A percentile compares a stretch with the other conserved stretches of the same genome.
phyloP scores from a whole-genome alignment of 2,329 filamentous ascomycete genomes.

The Pyrenophora seminiperda region DNA sequence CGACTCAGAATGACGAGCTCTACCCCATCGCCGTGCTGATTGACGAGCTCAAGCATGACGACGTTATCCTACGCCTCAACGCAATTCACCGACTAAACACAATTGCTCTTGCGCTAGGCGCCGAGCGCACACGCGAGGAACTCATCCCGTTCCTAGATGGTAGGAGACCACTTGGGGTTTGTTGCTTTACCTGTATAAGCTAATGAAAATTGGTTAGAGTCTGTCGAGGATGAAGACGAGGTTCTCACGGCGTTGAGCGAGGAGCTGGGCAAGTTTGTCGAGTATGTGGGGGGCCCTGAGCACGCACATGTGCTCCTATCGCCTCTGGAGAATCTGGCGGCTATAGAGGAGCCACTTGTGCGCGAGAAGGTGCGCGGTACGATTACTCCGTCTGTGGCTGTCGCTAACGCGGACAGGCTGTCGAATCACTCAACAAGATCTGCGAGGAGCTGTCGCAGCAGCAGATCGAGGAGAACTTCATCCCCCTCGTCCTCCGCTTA shows the following conservation, averaged over 20 bases:
- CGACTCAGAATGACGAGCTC: constrained; percentile 94
- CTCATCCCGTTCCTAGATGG: constrained; percentile 98
- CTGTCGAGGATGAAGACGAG: constrained; percentile 98
- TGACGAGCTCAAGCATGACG: constrained; percentile 99
- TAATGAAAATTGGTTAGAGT: constrained; percentile 66
- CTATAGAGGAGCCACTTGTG: constrained; percentile 97
- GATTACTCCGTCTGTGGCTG: background rate
- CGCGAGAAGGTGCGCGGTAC: constrained; percentile 80
- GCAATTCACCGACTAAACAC: constrained; percentile 98
- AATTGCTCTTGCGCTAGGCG: constrained; percentile 92
- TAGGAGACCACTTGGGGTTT: constrained; percentile 59
- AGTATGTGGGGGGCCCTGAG: constrained; percentile 94
- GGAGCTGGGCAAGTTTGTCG: constrained; percentile 94
- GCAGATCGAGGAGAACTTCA: constrained; percentile 97
- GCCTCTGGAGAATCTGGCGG: constrained; percentile 94
- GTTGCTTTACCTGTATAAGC: constrained; percentile 32
- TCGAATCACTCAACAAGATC: constrained; percentile 99
- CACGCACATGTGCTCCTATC: constrained; percentile 96
- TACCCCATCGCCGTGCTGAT: constrained; percentile 99
- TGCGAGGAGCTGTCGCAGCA: constrained; percentile 87
- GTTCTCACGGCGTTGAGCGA: constrained; percentile 96
- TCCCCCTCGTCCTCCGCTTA: constrained; percentile 91
- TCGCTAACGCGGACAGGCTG: constrained; percentile 67
- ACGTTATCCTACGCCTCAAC: constrained; percentile 96
- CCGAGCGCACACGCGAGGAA: constrained; percentile 96